Conservation (phyloP, 2,329 filamentous ascomycete species). For the Apiospora pterosperma region DNA sequence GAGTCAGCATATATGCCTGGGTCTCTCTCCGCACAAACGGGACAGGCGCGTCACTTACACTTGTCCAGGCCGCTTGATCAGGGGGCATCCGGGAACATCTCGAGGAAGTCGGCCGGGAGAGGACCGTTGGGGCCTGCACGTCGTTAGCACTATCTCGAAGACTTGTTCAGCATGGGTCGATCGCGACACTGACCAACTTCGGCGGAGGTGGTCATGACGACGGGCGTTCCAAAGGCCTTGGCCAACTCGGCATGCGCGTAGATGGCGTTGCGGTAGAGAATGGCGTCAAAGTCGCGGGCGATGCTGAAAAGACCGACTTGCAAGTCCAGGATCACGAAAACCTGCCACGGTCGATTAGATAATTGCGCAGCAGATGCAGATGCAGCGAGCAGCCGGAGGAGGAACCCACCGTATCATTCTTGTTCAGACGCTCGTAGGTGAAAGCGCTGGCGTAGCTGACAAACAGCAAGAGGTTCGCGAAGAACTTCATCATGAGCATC, state of each 20-base stretch:
- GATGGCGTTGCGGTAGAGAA: conserved; percentile 63
- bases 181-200: conserved; percentile 39
- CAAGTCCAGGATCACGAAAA: conserved; percentile 57
- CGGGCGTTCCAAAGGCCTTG: conserved; percentile 64
- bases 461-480: conserved; percentile 8
- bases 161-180: no score
- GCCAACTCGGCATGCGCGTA: conserved; percentile 65
- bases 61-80: conserved; percentile 67
- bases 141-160: not conserved
- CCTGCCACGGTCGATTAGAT: conserved; percentile 39
- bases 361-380: conserved; percentile 21
- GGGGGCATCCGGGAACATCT: conserved; percentile 65
- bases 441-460: conserved; percentile 13
- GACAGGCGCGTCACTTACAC: conserved; percentile 33
- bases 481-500: conserved; percentile 11
- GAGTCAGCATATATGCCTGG: not conserved
- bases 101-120: conserved; percentile 64
- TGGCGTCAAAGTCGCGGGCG: conserved; percentile 64
- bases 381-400: not conserved
- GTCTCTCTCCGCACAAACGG: not conserved
- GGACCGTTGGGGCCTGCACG: conserved; percentile 64
- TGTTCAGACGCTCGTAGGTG: conserved; percentile 33
- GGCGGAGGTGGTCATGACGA: conserved; percentile 68
- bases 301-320: conserved; percentile 56
- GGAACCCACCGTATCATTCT: conserved; percentile 23